A percentile compares a stretch with the other conserved stretches of the same genome.
Evolutionary conservation across 2,329 filamentous ascomycete species (phyloP).

Genomic region (Claviceps pusilla): DNA sequence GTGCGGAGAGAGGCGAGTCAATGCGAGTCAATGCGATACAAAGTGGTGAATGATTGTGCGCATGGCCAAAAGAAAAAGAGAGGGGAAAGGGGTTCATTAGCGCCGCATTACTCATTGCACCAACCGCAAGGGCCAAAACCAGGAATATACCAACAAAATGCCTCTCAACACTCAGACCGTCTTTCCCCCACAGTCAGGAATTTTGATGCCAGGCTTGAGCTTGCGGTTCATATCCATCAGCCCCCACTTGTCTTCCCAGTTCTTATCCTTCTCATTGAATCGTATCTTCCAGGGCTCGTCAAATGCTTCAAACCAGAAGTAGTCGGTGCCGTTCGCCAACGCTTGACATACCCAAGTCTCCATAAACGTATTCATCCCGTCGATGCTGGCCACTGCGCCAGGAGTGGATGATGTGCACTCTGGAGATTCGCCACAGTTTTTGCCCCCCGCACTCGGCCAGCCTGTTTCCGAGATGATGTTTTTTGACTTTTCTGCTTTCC

Average conservation of each 20-base stretch:
- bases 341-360: slow-evolving; percentile 70
- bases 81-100: not conserved
- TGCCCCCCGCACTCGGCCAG: slow-evolving; percentile 77
- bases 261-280: slow-evolving; percentile 52
- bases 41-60: not conserved
- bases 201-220: slow-evolving; percentile 68
- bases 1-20: not conserved
- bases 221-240: slow-evolving; percentile 74
- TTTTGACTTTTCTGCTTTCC: slow-evolving; percentile 44
- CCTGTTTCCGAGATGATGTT: slow-evolving; percentile 84
- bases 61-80: not conserved
- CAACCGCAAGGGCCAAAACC: not conserved
- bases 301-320: slow-evolving; percentile 96
- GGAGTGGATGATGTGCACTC: slow-evolving; percentile 35
- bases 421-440: slow-evolving; percentile 46
- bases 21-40: not conserved
- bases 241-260: slow-evolving; percentile 95
- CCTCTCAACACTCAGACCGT: slow-evolving; percentile 27
- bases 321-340: slow-evolving; percentile 69
- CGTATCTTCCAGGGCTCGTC: slow-evolving; percentile 87
- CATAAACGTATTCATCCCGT: slow-evolving; percentile 77
- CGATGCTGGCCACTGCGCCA: slow-evolving; percentile 63
- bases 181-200: slow-evolving; percentile 74
- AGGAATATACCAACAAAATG: not conserved
- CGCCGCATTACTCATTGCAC: not conserved